A percentile compares a stretch with the other conserved stretches of the same genome.
Conservation (phyloP, 148 eudicot genomes). For the Camellia granthamiana region DNA sequence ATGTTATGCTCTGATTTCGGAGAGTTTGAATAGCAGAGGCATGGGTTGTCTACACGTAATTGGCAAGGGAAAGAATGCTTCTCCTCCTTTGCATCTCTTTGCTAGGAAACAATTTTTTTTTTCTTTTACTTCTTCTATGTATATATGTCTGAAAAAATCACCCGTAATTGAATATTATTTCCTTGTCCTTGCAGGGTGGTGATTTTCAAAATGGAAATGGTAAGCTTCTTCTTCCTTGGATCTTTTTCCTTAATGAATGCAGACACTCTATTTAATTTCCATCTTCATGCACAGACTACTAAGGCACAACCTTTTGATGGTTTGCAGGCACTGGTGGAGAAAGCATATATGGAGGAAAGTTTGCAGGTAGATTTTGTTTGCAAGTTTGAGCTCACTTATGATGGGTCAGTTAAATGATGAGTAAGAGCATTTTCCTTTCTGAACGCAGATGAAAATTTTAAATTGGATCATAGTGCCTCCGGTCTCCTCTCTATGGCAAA, state of each 20-base stretch:
- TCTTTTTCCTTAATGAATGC: conserved; percentile 28
- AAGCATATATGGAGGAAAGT: conserved; percentile 97
- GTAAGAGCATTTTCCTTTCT: not conserved
- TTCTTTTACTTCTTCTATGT: not conserved
- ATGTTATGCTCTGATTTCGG: not conserved
- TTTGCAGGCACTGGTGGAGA: conserved; percentile 99
- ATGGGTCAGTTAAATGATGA: conserved; percentile 8
- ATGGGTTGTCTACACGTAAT: not conserved
- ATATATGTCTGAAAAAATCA: not conserved
- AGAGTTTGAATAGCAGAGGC: not conserved
- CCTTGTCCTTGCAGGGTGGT: conserved; percentile 72
- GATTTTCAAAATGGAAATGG: conserved; percentile 97
- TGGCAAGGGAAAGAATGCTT: not conserved
- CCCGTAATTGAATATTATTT: not conserved
- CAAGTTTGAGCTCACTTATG: not conserved
- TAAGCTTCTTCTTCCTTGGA: conserved; percentile 39
- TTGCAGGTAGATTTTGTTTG: conserved; percentile 54
- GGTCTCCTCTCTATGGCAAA: conserved; percentile 98
- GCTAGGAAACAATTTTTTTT: not conserved
- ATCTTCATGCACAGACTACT: conserved; percentile 49
- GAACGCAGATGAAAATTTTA: conserved; percentile 86
- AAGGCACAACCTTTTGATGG: conserved; percentile 56
- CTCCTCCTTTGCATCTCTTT: not conserved
- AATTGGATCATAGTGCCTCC: conserved; percentile 61
- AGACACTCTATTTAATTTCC: conserved; percentile 38